Evolutionary conservation across 2,329 filamentous ascomycete genomes (phyloP).

Genomic region (Phialophora tarda): DNA sequence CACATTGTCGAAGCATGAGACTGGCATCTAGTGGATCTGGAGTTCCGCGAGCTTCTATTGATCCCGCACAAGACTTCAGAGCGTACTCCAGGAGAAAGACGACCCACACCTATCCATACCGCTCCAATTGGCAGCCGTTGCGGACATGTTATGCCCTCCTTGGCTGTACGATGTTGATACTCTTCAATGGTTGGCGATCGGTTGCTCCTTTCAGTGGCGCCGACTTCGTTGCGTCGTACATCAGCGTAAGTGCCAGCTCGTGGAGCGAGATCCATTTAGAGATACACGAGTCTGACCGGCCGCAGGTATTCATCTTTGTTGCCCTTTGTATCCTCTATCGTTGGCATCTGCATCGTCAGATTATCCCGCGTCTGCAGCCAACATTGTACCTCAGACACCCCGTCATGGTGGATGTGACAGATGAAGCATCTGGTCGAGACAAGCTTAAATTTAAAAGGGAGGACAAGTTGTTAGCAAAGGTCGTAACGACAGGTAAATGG

Average conservation of each 20-base stretch:
- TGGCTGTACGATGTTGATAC: constrained; percentile 10
- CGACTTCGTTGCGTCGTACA: constrained; percentile 16
- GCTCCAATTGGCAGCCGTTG: constrained; percentile 14
- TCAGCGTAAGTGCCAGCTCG: constrained; percentile 7
- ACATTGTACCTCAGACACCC: constrained; percentile 13
- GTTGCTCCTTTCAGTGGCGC: constrained; percentile 10
- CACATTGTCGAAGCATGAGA: not conserved
- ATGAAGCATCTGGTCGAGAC: constrained; percentile 6
- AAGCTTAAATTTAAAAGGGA: constrained; percentile 5
- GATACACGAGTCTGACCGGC: not conserved
- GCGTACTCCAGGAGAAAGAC: constrained; percentile 11
- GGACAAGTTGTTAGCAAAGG: not conserved
- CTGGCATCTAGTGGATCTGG: not conserved
- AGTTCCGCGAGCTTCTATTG: not conserved
- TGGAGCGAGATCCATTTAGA: not conserved
- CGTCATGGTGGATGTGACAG: constrained; percentile 10
- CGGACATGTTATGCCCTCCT: constrained; percentile 14
- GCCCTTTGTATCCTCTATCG: constrained; percentile 14
- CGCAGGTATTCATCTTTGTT: constrained; percentile 13
- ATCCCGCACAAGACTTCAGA: constrained; percentile 6
- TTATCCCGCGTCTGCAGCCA: constrained; percentile 4
- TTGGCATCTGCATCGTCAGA: constrained; percentile 18
- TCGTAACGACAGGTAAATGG: constrained; percentile 12
- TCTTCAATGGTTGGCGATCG: constrained; percentile 17
- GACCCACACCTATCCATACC: constrained; percentile 5